phyloP scores from a whole-genome alignment of 2,329 filamentous ascomycete genomes.

The Arthrobotrys entomopaga region DNA sequence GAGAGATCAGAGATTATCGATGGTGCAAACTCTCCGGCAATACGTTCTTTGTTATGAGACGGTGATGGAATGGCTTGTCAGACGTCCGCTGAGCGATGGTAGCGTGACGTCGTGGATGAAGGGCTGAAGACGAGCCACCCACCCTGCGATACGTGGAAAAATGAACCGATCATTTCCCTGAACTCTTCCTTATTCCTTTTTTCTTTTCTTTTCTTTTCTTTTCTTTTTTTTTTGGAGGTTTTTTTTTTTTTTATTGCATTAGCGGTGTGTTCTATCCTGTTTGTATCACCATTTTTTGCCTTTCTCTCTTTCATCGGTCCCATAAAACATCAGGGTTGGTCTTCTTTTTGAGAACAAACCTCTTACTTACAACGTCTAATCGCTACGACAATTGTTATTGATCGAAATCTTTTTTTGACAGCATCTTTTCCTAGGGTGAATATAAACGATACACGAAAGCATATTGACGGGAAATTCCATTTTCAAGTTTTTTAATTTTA shows the following conservation, averaged over 20 bases:
- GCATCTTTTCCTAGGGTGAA: conserved; percentile 30
- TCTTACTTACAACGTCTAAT: conserved; percentile 4
- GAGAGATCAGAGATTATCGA: conserved; percentile 84
- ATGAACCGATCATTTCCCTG: not conserved
- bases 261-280: conserved; percentile 44
- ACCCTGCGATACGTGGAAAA: not conserved
- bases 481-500: not conserved
- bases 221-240: conserved; percentile 2
- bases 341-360: not conserved
- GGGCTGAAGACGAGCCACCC: conserved; percentile 5
- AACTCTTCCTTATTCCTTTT: not conserved
- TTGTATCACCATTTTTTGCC: conserved; percentile 39
- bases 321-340: not conserved
- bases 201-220: conserved; percentile 10
- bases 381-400: conserved; percentile 21
- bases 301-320: conserved; percentile 6
- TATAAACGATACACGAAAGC: conserved; percentile 25
- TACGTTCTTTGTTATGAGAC: conserved; percentile 98
- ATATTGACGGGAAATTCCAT: conserved; percentile 21
- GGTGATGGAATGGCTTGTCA: conserved; percentile 82
- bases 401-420: conserved; percentile 12
- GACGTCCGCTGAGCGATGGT: conserved; percentile 41
- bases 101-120: conserved; percentile 49
- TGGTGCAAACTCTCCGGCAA: conserved; percentile 94
- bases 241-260: conserved; percentile 46